phyloP scores from a whole-genome alignment of 192 early-diverging fungal species.

The Entomortierella lignicola region DNA sequence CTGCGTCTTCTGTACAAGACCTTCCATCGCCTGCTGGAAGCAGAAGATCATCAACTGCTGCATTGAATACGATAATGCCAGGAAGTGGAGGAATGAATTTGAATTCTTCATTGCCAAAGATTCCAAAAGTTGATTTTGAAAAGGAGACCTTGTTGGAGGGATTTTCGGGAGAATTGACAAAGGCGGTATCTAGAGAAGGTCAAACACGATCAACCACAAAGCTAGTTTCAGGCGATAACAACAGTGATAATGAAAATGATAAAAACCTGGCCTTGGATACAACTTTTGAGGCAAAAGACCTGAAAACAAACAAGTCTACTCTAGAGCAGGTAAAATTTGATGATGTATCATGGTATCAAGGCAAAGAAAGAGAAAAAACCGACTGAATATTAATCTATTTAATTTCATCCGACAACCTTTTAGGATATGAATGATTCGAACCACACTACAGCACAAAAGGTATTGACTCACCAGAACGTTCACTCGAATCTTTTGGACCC shows the following conservation, averaged over 20 bases:
- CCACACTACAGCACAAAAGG: slow-evolving; percentile 10
- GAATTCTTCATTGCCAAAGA: slow-evolving; percentile 6
- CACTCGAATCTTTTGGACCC: no score
- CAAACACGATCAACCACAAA: background rate
- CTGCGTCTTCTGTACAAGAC: slow-evolving; percentile 11
- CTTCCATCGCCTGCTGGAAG: slow-evolving; percentile 6
- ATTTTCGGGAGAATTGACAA: slow-evolving; percentile 14
- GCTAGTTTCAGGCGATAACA: no score
- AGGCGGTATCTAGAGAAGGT: background rate
- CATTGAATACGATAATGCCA: slow-evolving; percentile 1
- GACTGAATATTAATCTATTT: no score
- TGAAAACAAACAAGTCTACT: slow-evolving; percentile 1
- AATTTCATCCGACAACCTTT: background rate
- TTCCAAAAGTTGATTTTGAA: slow-evolving; percentile 36
- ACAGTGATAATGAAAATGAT: no score
- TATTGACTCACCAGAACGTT: no score
- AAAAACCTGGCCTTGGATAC: no score
- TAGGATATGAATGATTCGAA: slow-evolving; percentile 3
- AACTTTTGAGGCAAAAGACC: background rate
- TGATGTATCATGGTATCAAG: background rate
- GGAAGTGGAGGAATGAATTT: background rate
- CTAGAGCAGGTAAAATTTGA: slow-evolving; percentile 15
- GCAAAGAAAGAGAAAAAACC: no score
- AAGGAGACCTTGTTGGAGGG: slow-evolving; percentile 33
- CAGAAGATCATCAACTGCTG: slow-evolving; percentile 24